These are phyloP conservation scores for Arxiozyma slooffiae DNA, from an alignment of 1,139 yeast genomes.

Conservation along the genomic window DNA sequence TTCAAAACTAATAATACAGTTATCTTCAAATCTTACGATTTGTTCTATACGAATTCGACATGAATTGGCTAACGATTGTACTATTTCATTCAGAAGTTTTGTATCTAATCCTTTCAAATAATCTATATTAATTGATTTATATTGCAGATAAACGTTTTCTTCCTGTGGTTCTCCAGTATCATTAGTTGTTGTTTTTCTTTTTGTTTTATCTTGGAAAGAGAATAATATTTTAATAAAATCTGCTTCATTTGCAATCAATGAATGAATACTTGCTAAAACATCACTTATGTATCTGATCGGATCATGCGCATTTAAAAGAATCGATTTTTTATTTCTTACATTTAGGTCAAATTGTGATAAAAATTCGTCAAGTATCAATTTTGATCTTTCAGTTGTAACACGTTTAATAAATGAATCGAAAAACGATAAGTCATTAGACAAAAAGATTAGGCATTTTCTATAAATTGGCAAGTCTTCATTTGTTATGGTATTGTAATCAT, in stretches of 20 bases:
- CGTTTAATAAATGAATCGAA: constrained; percentile 46
- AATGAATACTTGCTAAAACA: constrained; percentile 78
- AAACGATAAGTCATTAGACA: constrained; percentile 33
- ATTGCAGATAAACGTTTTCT: background rate
- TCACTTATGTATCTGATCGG: constrained; percentile 80
- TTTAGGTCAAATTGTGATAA: constrained; percentile 39
- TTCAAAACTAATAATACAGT: constrained; percentile 45
- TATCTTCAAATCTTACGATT: constrained; percentile 55
- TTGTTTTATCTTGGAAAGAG: constrained; percentile 28
- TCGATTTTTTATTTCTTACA: constrained; percentile 34
- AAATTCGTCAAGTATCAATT: constrained; percentile 49
- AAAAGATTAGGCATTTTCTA: constrained; percentile 26
- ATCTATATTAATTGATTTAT: constrained; percentile 1
- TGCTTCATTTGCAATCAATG: constrained; percentile 79
- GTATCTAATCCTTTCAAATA: constrained; percentile 27
- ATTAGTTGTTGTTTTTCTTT: constrained; percentile 1
- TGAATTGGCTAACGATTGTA: constrained; percentile 43
- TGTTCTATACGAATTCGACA: constrained; percentile 53
- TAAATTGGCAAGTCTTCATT: constrained; percentile 12
- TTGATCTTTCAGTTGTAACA: constrained; percentile 51
- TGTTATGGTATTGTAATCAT: constrained; percentile 17
- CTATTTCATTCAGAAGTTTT: constrained; percentile 33
- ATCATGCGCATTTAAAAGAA: constrained; percentile 65
- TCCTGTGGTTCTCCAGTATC: background rate
- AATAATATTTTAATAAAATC: constrained; percentile 59